phyloP scores from a whole-genome alignment of 306 rosid species.

The Trifolium pratense region DNA sequence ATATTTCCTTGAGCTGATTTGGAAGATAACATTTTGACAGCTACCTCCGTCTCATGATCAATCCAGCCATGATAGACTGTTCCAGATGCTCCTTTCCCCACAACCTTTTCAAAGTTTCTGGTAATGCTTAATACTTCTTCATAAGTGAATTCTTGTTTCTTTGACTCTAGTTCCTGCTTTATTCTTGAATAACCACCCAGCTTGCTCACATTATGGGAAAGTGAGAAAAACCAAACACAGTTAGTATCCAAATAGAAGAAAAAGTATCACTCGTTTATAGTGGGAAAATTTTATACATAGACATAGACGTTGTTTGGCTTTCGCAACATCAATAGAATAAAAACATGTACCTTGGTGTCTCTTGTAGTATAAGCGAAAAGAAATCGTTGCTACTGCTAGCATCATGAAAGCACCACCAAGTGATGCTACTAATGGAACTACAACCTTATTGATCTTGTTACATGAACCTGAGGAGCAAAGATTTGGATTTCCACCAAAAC shows the following conservation, averaged over 20 bases:
- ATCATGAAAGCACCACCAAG: slow-evolving; percentile 52
- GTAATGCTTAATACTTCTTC: slow-evolving; percentile 53
- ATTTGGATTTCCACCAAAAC: slow-evolving; percentile 53
- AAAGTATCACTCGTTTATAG: neutral
- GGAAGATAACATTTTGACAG: slow-evolving; percentile 61
- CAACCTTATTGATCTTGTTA: slow-evolving; percentile 32
- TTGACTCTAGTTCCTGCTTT: slow-evolving; percentile 46
- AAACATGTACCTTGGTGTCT: slow-evolving; percentile 31
- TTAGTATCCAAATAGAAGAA: neutral
- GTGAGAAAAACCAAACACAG: slow-evolving; percentile 1
- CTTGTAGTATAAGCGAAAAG: slow-evolving; percentile 36
- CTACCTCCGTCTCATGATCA: slow-evolving; percentile 47
- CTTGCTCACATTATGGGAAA: neutral
- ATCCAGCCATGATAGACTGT: slow-evolving; percentile 54
- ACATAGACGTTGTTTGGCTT: neutral
- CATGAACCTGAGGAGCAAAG: slow-evolving; percentile 54
- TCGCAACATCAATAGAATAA: neutral
- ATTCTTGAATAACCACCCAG: slow-evolving; percentile 33
- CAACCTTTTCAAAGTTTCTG: slow-evolving; percentile 49
- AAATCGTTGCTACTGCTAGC: slow-evolving; percentile 35
- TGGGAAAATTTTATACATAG: neutral
- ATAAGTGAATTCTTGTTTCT: slow-evolving; percentile 55
- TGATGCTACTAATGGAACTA: slow-evolving; percentile 56
- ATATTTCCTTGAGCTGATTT: slow-evolving; percentile 55
- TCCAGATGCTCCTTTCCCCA: slow-evolving; percentile 64